phyloP scores from a whole-genome alignment of 805 yeast genomes.

The Yamadazyma nakazawae region DNA sequence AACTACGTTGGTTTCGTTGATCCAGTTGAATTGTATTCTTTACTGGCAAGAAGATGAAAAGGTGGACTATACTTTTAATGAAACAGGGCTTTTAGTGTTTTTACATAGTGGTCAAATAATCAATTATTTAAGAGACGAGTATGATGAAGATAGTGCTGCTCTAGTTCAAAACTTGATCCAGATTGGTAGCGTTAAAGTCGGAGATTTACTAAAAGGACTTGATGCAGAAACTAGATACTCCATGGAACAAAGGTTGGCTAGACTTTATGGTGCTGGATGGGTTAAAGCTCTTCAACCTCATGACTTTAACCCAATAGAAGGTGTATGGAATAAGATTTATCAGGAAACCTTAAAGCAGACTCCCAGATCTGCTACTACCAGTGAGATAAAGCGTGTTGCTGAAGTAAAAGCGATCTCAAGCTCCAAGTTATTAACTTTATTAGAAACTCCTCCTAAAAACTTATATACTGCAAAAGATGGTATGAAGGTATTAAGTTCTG shows the following conservation, averaged over 20 bases:
- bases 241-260: constrained; percentile 14
- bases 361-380: constrained; percentile 35
- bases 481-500: constrained; percentile 44
- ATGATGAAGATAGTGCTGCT: constrained; percentile 48
- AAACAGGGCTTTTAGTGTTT: constrained; percentile 59
- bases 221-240: constrained; percentile 17
- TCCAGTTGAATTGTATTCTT: constrained; percentile 74
- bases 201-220: constrained; percentile 38
- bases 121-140: constrained; percentile 44
- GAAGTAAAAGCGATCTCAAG: constrained; percentile 62
- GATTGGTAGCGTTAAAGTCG: constrained; percentile 60
- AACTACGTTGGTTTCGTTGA: constrained; percentile 66
- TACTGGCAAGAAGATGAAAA: constrained; percentile 44
- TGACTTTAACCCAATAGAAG: constrained; percentile 34
- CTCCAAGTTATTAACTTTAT: constrained; percentile 28
- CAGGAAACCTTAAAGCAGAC: constrained; percentile 32
- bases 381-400: constrained; percentile 41
- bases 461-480: constrained; percentile 28
- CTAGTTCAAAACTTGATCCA: constrained; percentile 68
- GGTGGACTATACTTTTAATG: constrained; percentile 57
- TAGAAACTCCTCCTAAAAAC: constrained; percentile 28
- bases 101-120: constrained; percentile 79
- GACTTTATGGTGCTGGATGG: constrained; percentile 38
- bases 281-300: constrained; percentile 27
- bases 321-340: constrained; percentile 36